Conservation (phyloP, 257 asterid genomes). For the Solanum lycopersicoides region DNA sequence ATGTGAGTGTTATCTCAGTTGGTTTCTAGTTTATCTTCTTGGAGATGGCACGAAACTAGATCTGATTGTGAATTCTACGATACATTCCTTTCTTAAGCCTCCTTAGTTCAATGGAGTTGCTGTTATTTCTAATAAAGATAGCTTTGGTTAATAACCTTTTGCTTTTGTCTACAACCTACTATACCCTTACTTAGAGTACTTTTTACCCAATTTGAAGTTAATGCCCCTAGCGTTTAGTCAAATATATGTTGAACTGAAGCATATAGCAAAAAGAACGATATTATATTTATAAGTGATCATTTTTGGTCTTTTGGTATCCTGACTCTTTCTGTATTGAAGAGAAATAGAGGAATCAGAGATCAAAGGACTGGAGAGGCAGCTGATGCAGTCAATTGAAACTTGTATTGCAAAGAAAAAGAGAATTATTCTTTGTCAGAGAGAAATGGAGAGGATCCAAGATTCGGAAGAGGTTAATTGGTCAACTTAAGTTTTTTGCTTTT, state of each 20-base stretch:
- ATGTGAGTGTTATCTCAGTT: not conserved
- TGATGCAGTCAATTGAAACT: conserved; percentile 95
- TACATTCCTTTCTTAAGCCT: not conserved
- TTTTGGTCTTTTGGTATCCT: conserved; percentile 3
- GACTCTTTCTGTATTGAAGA: conserved; percentile 25
- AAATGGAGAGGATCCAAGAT: conserved; percentile 83
- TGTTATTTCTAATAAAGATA: not conserved
- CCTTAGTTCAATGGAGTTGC: not conserved
- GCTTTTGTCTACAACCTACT: not conserved
- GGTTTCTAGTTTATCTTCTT: not conserved
- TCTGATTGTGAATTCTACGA: not conserved
- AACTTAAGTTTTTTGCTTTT: not conserved
- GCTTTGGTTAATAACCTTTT: not conserved
- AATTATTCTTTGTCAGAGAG: conserved; percentile 76
- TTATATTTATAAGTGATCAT: not conserved
- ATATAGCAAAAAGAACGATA: not conserved
- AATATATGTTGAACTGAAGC: not conserved
- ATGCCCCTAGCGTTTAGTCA: not conserved
- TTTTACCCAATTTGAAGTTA: not conserved
- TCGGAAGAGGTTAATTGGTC: conserved; percentile 69
- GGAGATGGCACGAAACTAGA: not conserved
- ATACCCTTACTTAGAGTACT: not conserved
- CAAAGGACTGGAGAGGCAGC: conserved; percentile 87
- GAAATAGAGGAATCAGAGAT: conserved; percentile 96
- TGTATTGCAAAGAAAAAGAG: conserved; percentile 88